phyloP scores from a whole-genome alignment of 2,329 filamentous ascomycete species.

The Cercospora zeae-maydis region DNA sequence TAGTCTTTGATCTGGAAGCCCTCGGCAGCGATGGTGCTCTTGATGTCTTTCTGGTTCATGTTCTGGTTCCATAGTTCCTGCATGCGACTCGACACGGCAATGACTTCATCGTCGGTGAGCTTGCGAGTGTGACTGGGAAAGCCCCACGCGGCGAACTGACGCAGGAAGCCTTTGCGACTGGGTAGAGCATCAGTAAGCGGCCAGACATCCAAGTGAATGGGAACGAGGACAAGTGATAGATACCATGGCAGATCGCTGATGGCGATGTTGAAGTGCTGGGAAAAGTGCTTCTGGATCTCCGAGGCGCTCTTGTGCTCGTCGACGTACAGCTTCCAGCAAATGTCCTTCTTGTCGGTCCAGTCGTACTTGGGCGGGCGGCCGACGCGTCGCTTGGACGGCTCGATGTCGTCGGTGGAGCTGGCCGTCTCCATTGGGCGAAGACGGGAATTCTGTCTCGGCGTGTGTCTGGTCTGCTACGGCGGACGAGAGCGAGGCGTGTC shows the following conservation, averaged over 20 bases:
- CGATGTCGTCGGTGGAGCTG: background rate
- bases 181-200: background rate
- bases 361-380: constrained; percentile 47
- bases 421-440: background rate
- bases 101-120: constrained; percentile 68
- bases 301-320: constrained; percentile 68
- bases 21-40: constrained; percentile 64
- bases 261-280: constrained; percentile 38
- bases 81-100: constrained; percentile 63
- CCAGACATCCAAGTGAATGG: constrained; percentile 8
- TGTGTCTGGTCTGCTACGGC: background rate
- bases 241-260: constrained; percentile 56
- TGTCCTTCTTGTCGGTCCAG: constrained; percentile 63
- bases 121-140: constrained; percentile 66
- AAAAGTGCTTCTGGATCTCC: constrained; percentile 70
- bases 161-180: constrained; percentile 25
- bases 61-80: constrained; percentile 77
- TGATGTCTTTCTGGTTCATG: constrained; percentile 68
- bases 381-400: background rate
- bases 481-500: background rate
- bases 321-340: constrained; percentile 71
- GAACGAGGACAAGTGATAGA: constrained; percentile 49
- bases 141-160: constrained; percentile 57
- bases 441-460: constrained; percentile 5
- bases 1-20: constrained; percentile 67